Conservation (phyloP, 106 monocot species). For the Acorus gramineus region DNA sequence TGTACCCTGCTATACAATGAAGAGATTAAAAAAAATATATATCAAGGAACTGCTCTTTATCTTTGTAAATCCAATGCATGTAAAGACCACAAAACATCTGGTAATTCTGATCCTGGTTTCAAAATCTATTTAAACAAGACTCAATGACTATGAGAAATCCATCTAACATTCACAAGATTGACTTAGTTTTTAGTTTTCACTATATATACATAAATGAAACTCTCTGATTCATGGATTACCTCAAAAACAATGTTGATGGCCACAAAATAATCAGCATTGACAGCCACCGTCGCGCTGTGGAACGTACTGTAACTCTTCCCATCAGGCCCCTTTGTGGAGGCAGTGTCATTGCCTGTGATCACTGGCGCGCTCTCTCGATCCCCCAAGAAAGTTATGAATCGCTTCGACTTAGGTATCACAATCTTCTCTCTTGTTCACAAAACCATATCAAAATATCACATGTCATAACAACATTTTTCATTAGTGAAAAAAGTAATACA, state of each 20-base stretch:
- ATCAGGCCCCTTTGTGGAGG: constrained; percentile 15
- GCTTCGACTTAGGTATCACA: constrained; percentile 26
- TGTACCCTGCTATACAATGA: too few species aligned
- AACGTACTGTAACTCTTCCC: constrained; percentile 30
- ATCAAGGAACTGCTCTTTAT: too few species aligned
- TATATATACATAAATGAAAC: too few species aligned
- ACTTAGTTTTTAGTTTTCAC: too few species aligned
- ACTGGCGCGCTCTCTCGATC: constrained; percentile 9
- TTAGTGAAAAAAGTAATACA: background rate
- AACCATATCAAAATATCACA: background rate
- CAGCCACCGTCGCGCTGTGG: constrained; percentile 32
- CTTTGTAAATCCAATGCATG: too few species aligned
- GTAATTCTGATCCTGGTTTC: too few species aligned
- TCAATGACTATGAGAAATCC: too few species aligned
- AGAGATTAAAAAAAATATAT: too few species aligned
- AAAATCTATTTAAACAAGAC: too few species aligned
- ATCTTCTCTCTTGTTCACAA: constrained; percentile 38
- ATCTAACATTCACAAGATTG: too few species aligned
- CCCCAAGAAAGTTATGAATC: constrained; percentile 42
- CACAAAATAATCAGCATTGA: constrained; percentile 43
- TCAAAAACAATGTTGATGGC: constrained; percentile 42
- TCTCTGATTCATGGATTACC: constrained; percentile 9
- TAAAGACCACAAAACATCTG: too few species aligned
- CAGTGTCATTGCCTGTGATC: constrained; percentile 36
- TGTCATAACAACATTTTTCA: background rate